These are phyloP conservation scores for Lasiosphaeria miniovina DNA, from an alignment of 495 filamentous ascomycete species.

Conservation along the genomic window DNA sequence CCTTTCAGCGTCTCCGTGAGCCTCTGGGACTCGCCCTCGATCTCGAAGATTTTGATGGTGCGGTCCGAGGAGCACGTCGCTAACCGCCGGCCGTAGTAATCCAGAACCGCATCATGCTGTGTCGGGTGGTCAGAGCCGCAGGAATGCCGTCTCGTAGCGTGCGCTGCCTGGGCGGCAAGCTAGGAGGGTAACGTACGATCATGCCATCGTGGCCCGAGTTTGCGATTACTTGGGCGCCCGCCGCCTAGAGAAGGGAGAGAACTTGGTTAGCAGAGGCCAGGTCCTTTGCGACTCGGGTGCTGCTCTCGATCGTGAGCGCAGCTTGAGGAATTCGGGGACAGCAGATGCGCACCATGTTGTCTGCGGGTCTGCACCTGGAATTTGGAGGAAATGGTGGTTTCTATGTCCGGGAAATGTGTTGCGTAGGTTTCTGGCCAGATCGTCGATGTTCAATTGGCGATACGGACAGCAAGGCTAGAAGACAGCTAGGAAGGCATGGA, in stretches of 20 bases:
- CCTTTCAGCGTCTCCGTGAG: conserved; percentile 92
- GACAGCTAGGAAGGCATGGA: too few species aligned
- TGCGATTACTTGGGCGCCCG: conserved; percentile 35
- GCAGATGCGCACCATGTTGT: conserved; percentile 15
- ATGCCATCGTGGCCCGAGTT: conserved; percentile 86
- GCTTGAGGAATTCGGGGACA: neutral
- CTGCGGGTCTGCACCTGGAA: neutral
- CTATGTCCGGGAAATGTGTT: neutral
- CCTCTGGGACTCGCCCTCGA: conserved; percentile 89
- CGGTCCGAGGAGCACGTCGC: conserved; percentile 97
- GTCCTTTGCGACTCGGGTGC: neutral
- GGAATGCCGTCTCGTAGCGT: neutral
- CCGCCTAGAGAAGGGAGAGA: conserved; percentile 17
- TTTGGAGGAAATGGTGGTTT: neutral
- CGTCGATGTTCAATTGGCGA: conserved; percentile 10
- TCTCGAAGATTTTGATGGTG: conserved; percentile 98
- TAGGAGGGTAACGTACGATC: conserved; percentile 71
- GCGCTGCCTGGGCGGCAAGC: neutral
- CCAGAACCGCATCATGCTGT: conserved; percentile 76
- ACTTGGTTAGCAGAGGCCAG: conserved; percentile 10
- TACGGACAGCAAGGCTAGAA: neutral
- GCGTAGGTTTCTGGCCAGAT: neutral
- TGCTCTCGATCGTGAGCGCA: conserved; percentile 1
- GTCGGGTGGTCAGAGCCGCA: conserved; percentile 7
- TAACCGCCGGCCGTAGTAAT: conserved; percentile 95